Conservation (phyloP, 805 yeast genomes). For the Candida bentonensis region DNA sequence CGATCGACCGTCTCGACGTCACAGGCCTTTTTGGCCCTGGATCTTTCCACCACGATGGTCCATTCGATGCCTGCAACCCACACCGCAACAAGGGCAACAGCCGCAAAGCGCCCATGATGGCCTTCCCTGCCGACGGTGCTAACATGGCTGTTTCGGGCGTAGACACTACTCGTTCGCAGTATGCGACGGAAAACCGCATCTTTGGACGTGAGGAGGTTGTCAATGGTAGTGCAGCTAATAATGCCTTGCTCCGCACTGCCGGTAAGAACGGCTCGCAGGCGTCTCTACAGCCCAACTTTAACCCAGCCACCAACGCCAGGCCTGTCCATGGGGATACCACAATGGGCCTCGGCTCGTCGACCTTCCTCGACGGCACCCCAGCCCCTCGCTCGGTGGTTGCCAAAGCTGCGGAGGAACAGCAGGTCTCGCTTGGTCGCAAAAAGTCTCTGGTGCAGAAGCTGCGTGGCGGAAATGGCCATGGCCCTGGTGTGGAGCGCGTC, state of each 20-base stretch:
- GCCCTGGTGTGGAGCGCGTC: slow-evolving; percentile 3
- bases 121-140: slow-evolving; percentile 94
- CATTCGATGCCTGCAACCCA: slow-evolving; percentile 97
- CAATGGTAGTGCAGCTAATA: slow-evolving; percentile 28
- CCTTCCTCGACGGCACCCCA: slow-evolving; percentile 93
- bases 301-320: slow-evolving; percentile 49
- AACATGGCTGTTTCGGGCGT: slow-evolving; percentile 69
- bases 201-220: slow-evolving; percentile 46
- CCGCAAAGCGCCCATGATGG: slow-evolving; percentile 78
- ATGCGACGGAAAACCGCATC: slow-evolving; percentile 48
- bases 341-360: slow-evolving; percentile 79
- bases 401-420: slow-evolving; percentile 19
- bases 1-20: slow-evolving; percentile 90
- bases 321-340: slow-evolving; percentile 80
- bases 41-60: slow-evolving; percentile 97
- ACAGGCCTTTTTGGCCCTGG: slow-evolving; percentile 88
- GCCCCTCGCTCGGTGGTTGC: slow-evolving; percentile 42
- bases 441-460: slow-evolving; percentile 68
- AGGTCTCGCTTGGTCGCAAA: slow-evolving; percentile 54
- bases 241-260: slow-evolving; percentile 18
- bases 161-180: slow-evolving; percentile 27
- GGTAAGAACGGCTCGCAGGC: slow-evolving; percentile 3
- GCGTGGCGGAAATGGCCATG: slow-evolving; percentile 20
- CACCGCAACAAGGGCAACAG: slow-evolving; percentile 63
- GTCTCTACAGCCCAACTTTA: slow-evolving; percentile 32